These are phyloP conservation scores for Globisporangium polare DNA, from an alignment of 352 stramenopile genomes.

Conservation along the genomic window DNA sequence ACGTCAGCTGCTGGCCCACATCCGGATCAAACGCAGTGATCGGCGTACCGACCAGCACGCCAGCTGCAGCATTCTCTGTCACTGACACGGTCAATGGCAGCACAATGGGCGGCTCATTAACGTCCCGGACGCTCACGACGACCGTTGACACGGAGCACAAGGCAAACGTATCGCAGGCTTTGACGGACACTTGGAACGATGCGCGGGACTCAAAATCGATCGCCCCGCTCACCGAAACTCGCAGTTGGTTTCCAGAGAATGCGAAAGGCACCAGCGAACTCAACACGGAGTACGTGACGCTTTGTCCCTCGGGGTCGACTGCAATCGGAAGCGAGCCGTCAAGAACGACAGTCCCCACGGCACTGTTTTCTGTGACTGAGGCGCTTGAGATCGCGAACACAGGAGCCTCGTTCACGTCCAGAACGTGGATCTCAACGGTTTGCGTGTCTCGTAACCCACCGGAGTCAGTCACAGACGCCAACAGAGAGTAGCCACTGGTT, in stretches of 20 bases:
- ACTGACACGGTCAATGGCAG: neutral
- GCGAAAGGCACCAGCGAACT: neutral
- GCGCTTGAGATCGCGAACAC: constrained; percentile 21
- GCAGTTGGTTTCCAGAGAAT: neutral
- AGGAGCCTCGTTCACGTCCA: constrained; percentile 46
- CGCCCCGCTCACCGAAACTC: neutral
- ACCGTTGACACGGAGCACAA: neutral
- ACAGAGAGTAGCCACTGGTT: constrained; percentile 9
- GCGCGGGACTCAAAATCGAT: constrained; percentile 12
- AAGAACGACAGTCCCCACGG: constrained; percentile 19
- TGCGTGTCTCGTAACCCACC: constrained; percentile 23
- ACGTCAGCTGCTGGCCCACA: constrained; percentile 19
- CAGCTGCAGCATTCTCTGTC: constrained; percentile 15
- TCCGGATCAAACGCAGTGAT: constrained; percentile 26
- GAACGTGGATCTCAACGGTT: constrained; percentile 28
- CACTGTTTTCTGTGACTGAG: constrained; percentile 20
- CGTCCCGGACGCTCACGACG: neutral
- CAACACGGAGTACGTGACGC: constrained; percentile 5
- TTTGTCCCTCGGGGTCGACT: constrained; percentile 9
- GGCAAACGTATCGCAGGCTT: constrained; percentile 5
- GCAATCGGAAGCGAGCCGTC: constrained; percentile 12
- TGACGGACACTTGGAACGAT: neutral
- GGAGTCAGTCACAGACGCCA: constrained; percentile 23
- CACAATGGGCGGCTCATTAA: constrained; percentile 8
- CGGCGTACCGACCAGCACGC: constrained; percentile 20